phyloP scores from a whole-genome alignment of 495 filamentous ascomycete genomes.

The Xylaria flabelliformis region DNA sequence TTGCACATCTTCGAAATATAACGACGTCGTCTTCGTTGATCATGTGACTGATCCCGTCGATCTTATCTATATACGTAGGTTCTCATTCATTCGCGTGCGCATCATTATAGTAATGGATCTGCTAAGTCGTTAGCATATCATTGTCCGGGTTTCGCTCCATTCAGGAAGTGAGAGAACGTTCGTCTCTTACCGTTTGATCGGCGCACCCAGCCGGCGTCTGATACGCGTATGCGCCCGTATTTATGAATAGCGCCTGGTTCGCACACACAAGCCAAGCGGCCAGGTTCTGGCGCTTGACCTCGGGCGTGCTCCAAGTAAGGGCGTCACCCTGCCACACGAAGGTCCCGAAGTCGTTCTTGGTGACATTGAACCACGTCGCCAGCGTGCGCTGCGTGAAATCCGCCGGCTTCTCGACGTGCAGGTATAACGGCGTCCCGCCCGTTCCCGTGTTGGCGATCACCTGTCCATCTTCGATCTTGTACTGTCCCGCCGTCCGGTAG shows the following conservation, averaged over 20 bases:
- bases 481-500: slow-evolving; percentile 65
- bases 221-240: slow-evolving; percentile 64
- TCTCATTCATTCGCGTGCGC: slow-evolving; percentile 43
- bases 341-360: slow-evolving; percentile 62
- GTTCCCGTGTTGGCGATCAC: slow-evolving; percentile 56
- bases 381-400: slow-evolving; percentile 54
- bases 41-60: background rate
- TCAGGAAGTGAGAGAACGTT: background rate
- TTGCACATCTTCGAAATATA: background rate
- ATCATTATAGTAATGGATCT: slow-evolving; percentile 59
- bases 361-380: slow-evolving; percentile 56
- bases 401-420: slow-evolving; percentile 57
- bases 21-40: background rate
- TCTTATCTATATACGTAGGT: background rate
- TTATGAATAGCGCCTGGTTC: slow-evolving; percentile 61
- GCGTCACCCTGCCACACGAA: slow-evolving; percentile 63
- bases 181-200: slow-evolving; percentile 62
- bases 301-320: slow-evolving; percentile 58
- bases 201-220: slow-evolving; percentile 63
- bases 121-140: slow-evolving; percentile 12
- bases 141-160: background rate
- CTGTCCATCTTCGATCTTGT: slow-evolving; percentile 61
- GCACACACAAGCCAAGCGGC: slow-evolving; percentile 65
- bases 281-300: slow-evolving; percentile 58
- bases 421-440: slow-evolving; percentile 50